phyloP scores from a whole-genome alignment of 1,284 basidiomycete species.

The Ceratobasidium sp. region DNA sequence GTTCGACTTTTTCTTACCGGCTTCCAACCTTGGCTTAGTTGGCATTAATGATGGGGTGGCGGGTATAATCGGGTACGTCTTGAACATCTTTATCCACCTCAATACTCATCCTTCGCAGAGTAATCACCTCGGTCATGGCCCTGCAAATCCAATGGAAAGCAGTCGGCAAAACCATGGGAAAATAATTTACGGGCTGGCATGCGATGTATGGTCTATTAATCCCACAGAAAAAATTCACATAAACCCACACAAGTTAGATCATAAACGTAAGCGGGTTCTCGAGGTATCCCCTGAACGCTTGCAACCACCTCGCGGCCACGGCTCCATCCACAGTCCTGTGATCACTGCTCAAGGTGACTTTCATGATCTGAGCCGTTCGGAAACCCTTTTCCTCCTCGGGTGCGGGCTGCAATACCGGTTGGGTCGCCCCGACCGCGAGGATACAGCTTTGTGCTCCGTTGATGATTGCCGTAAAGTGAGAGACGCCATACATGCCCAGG shows the following conservation, averaged over 20 bases:
- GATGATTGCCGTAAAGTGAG: constrained; percentile 99
- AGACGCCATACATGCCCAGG: constrained; percentile 97
- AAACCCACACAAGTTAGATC: constrained; percentile 64
- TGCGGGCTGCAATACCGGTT: constrained; percentile 87
- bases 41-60: constrained; percentile 88
- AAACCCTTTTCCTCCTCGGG: constrained; percentile 92
- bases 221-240: background rate
- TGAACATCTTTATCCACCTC: background rate
- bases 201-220: constrained; percentile 43
- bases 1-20: constrained; percentile 90
- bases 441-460: constrained; percentile 99
- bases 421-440: constrained; percentile 93
- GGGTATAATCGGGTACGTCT: constrained; percentile 82
- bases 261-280: constrained; percentile 97
- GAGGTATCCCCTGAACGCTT: constrained; percentile 95
- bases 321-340: constrained; percentile 97
- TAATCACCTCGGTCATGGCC: constrained; percentile 51
- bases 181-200: constrained; percentile 6
- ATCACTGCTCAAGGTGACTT: constrained; percentile 95
- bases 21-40: constrained; percentile 82
- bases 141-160: constrained; percentile 48
- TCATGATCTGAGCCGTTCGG: constrained; percentile 93
- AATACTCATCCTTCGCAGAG: constrained; percentile 11
- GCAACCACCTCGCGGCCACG: constrained; percentile 88
- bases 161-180: constrained; percentile 42